Evolutionary conservation across 371 early-diverging fungal genomes (phyloP), one percentile per base, ranked within the genome.

Genomic region (Actinomucor elegans): DNA sequence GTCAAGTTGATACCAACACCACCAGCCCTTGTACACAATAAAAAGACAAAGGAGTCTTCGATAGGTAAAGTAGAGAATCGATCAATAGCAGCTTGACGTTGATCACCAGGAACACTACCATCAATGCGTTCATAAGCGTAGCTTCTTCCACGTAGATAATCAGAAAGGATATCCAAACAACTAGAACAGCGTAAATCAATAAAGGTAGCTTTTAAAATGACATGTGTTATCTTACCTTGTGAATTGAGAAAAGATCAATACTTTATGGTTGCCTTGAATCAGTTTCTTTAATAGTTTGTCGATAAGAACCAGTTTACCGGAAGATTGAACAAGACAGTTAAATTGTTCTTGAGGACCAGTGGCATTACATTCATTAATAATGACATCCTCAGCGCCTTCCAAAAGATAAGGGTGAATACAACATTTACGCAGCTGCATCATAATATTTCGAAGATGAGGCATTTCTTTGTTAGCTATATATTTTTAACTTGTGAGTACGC

Each of bases 221-320:
- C n/a, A n/a, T 67, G n/a, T n/a, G n/a, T 12, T 40, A 41, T 48
- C 20, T 59, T 82, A 73, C 50, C 77, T 66, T n/a, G 94, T 92
- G 86, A 96, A 94, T 67, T 96, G 96, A 4, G 94, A 94, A 65
- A 96, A 98, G 47, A 98, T 94, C 35, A 98, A 72, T 10, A 96
- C 95, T 57, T 91, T 88, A 68, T 94, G 93, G 10, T 92, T 92
- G 0, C 85, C 84, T 26, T 79, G 83, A 58, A 85, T 84, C 55
- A 96, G 61, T 57, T 88, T 89, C 31, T 59, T 74, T 24, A 98
- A 72, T 4, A 96, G 68, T 69, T 94, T 93, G 61, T 95, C 94
- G 42, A 96, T 84, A 38, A 90, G 59, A 23, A 69, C 84, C 73
- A 97, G 71, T 70, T 96, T 97, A 45, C 95, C 94, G 21, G 92